Conservation (phyloP, 2,329 filamentous ascomycete genomes). For the Colletotrichum ledebouriae region DNA sequence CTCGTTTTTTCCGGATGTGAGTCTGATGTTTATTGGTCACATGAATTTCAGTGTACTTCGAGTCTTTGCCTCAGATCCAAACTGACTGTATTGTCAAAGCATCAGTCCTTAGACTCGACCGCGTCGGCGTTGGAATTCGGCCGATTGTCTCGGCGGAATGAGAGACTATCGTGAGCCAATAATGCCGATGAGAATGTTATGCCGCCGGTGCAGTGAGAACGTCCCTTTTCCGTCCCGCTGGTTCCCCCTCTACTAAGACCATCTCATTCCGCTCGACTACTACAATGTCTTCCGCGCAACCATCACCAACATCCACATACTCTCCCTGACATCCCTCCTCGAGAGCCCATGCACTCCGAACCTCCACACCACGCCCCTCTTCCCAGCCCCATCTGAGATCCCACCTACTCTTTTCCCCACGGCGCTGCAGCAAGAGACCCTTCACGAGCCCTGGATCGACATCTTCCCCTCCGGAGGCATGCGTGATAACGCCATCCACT, state of each 20-base stretch:
- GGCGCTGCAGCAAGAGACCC: slow-evolving; percentile 43
- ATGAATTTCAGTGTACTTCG: no score
- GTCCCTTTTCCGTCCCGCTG: no score
- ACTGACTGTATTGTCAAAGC: no score
- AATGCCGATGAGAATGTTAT: no score
- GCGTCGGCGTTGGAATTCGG: no score
- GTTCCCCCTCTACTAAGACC: slow-evolving; percentile 44
- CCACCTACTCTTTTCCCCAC: slow-evolving; percentile 46
- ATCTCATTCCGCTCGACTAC: slow-evolving; percentile 53
- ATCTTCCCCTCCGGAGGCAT: slow-evolving; percentile 49
- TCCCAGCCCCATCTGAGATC: slow-evolving; percentile 37
- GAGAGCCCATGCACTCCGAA: slow-evolving; percentile 30
- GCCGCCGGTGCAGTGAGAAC: no score
- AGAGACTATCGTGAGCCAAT: no score
- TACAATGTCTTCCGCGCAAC: slow-evolving; percentile 55
- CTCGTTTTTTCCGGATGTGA: no score
- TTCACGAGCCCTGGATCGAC: slow-evolving; percentile 50
- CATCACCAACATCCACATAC: slow-evolving; percentile 49
- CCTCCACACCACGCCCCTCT: slow-evolving; percentile 43
- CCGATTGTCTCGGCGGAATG: no score
- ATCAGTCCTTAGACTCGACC: no score
- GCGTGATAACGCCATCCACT: slow-evolving; percentile 48
- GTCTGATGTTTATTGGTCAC: no score
- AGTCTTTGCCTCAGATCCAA: no score
- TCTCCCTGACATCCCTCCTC: slow-evolving; percentile 46